These are phyloP conservation scores for Aspergillus ustus DNA, from an alignment of 2,329 filamentous ascomycete species.

Conservation along the genomic window DNA sequence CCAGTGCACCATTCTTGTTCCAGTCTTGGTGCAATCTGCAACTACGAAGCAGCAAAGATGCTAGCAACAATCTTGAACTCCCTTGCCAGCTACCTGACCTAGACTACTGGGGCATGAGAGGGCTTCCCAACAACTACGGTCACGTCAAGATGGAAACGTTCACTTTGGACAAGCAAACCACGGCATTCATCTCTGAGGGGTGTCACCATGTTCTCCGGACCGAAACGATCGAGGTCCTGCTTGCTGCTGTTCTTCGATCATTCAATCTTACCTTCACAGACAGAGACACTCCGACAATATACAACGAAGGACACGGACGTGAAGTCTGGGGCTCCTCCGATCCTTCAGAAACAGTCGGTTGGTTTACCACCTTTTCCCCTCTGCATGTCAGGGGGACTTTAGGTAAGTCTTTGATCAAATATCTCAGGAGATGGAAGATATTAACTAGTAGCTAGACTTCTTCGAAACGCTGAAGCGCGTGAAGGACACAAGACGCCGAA, in stretches of 20 bases:
- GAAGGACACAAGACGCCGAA: constrained; percentile 45
- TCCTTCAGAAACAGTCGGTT: constrained; percentile 54
- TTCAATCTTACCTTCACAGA: constrained; percentile 51
- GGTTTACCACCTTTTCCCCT: constrained; percentile 56
- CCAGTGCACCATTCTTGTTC: constrained; percentile 43
- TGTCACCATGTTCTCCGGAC: constrained; percentile 41
- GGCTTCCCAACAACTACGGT: constrained; percentile 38
- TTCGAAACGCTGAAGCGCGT: constrained; percentile 40
- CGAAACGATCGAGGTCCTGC: constrained; percentile 44
- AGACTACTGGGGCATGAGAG: constrained; percentile 44
- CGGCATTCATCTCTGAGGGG: constrained; percentile 35
- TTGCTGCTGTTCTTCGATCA: constrained; percentile 47
- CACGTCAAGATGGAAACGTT: constrained; percentile 42
- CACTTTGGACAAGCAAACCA: constrained; percentile 36
- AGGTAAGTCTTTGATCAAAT: constrained; percentile 25
- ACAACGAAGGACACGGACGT: constrained; percentile 56
- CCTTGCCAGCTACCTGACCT: constrained; percentile 39
- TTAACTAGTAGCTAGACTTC: constrained; percentile 30
- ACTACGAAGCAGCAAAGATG: constrained; percentile 30
- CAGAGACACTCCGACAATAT: constrained; percentile 49
- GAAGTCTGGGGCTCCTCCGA: constrained; percentile 52
- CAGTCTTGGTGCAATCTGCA: constrained; percentile 45
- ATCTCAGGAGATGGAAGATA: background rate
- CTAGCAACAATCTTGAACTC: constrained; percentile 21
- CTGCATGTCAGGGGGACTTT: constrained; percentile 38